Percentiles rank a stretch among this genome's conserved stretches.
Conservation (phyloP, 1,284 basidiomycete species). For the Flammula alnicola region DNA sequence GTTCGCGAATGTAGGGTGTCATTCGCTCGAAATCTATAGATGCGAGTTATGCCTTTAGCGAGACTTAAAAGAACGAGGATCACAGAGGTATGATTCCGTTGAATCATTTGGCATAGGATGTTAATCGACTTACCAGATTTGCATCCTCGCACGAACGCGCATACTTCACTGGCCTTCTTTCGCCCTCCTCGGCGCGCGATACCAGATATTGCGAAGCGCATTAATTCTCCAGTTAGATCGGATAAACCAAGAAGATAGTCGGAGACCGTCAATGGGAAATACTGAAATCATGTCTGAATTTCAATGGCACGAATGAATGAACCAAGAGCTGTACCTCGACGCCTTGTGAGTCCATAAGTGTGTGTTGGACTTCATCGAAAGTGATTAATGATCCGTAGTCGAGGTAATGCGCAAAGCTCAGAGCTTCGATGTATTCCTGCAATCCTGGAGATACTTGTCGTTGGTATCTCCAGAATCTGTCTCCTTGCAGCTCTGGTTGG, state of each 20-base stretch:
- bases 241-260: conserved; percentile 94
- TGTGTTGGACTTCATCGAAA: conserved; percentile 68
- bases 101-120: neutral
- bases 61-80: neutral
- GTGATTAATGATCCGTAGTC: conserved; percentile 75
- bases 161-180: conserved; percentile 70
- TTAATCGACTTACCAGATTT: conserved; percentile 62
- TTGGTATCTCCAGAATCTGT: conserved; percentile 82
- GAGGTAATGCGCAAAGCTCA: conserved; percentile 90
- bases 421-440: conserved; percentile 93
- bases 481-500: conserved; percentile 67
- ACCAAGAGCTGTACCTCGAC: conserved; percentile 53
- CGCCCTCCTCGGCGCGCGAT: conserved; percentile 75
- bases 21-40: conserved; percentile 75
- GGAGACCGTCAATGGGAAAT: conserved; percentile 69
- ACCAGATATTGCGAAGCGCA: conserved; percentile 89
- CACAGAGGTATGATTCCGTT: neutral
- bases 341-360: conserved; percentile 62
- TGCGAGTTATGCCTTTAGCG: neutral
- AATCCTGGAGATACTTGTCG: conserved; percentile 78
- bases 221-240: conserved; percentile 96
- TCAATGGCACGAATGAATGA: neutral
- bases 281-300: conserved; percentile 43
- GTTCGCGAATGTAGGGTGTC: conserved; percentile 69
- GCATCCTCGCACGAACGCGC: conserved; percentile 80